Evolutionary conservation across 345 rosid species (phyloP).

Genomic region (Cardiospermum halicacabum): DNA sequence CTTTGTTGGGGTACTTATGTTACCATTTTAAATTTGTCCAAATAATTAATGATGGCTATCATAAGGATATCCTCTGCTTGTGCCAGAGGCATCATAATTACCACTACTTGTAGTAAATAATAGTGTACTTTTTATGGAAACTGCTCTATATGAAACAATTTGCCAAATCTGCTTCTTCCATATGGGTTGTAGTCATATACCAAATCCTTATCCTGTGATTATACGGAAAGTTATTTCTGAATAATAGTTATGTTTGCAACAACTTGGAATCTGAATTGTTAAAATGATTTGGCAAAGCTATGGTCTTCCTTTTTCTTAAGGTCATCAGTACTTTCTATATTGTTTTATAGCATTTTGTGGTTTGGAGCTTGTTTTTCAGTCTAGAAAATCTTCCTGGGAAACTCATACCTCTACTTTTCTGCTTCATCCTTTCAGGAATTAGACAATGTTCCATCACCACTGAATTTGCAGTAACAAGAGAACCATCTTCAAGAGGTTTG

Average conservation of each 20-base stretch:
- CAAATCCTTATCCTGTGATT: not conserved
- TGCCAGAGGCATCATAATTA: not conserved
- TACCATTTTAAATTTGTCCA: not conserved
- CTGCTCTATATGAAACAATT: not conserved
- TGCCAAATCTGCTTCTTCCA: not conserved
- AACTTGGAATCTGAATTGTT: not conserved
- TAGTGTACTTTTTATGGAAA: not conserved
- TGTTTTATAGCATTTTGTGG: not conserved
- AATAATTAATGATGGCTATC: not conserved
- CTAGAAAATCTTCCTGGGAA: not conserved
- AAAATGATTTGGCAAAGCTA: not conserved
- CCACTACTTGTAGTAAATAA: not conserved
- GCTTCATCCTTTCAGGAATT: conserved; percentile 11
- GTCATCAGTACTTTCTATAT: not conserved
- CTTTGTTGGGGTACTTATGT: not conserved
- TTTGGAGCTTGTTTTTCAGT: not conserved
- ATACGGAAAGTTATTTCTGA: not conserved
- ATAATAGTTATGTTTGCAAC: not conserved
- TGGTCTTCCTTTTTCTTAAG: not conserved
- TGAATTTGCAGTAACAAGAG: not conserved
- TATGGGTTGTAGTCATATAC: not conserved
- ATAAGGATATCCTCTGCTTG: not conserved
- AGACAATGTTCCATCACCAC: not conserved
- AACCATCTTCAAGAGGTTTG: not conserved
- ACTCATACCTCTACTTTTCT: not conserved